phyloP scores from a whole-genome alignment of 1,284 basidiomycete species.

The Fomitopsis palustris region DNA sequence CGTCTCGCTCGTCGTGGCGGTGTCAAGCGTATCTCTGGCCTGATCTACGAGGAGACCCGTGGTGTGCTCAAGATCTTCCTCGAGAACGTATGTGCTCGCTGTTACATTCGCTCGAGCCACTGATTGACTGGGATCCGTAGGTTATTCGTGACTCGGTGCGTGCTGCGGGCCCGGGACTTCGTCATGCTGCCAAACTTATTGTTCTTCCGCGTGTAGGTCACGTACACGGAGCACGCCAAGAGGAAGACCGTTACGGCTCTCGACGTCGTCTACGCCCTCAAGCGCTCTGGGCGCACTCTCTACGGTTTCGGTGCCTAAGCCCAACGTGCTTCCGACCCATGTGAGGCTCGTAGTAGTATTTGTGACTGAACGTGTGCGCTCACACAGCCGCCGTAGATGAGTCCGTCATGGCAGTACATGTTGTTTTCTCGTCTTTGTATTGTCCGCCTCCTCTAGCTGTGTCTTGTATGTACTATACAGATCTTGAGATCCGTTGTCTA shows the following conservation, averaged over 20 bases:
- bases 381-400: neutral
- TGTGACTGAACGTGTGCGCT: neutral
- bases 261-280: conserved; percentile 81
- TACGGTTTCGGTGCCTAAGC: conserved; percentile 73
- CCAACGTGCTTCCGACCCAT: neutral
- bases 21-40: conserved; percentile 81
- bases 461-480: neutral
- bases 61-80: conserved; percentile 85
- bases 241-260: conserved; percentile 85
- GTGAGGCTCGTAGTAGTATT: neutral
- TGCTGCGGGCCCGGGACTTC: neutral
- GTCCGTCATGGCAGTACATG: neutral
- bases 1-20: conserved; percentile 84
- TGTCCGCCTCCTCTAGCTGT: neutral
- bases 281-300: conserved; percentile 78
- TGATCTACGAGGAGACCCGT: conserved; percentile 83
- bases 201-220: conserved; percentile 42
- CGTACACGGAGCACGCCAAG: conserved; percentile 89
- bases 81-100: conserved; percentile 41
- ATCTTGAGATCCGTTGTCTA: neutral
- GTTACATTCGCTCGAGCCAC: neutral
- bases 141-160: conserved; percentile 74
- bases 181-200: conserved; percentile 1
- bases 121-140: conserved; percentile 17
- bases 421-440: neutral